Conservation (phyloP, 2,329 filamentous ascomycete species). For the Calonectria fujianensis region DNA sequence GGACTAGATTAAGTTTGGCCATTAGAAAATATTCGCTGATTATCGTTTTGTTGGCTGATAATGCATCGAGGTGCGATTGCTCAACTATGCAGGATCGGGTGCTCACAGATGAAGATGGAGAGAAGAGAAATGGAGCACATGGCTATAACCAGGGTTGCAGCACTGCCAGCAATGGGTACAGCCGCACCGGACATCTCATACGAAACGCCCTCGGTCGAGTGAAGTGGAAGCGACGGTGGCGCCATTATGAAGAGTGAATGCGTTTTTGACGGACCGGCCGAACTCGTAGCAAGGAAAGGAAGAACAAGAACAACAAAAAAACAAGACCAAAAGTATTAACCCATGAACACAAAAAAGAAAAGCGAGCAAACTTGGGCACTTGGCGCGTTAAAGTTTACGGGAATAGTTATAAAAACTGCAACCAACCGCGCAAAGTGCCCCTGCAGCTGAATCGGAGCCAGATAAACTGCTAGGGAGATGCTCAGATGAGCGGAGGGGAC, state of each 20-base stretch:
- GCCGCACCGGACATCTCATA: not conserved
- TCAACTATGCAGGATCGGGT: not conserved
- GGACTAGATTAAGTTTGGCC: not conserved
- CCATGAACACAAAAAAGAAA: no score
- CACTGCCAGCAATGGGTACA: slow-evolving; percentile 4
- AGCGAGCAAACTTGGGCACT: not conserved
- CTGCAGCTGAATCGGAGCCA: not conserved
- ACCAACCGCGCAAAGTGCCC: not conserved
- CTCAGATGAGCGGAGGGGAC: not conserved
- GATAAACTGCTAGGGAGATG: not conserved
- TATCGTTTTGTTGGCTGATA: not conserved
- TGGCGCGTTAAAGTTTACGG: not conserved
- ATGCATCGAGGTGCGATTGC: not conserved
- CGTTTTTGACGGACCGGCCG: no score
- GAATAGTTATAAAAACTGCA: not conserved
- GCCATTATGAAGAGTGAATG: not conserved
- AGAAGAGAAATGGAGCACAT: not conserved
- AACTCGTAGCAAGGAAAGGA: not conserved
- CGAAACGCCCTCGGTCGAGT: not conserved
- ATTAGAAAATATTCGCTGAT: not conserved
- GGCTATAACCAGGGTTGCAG: not conserved
- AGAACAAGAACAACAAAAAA: not conserved
- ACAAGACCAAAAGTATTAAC: not conserved
- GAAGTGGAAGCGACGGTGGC: not conserved
- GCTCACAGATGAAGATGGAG: slow-evolving; percentile 6